Conservation (phyloP, 306 rosid genomes). For the Corylus avellana region DNA sequence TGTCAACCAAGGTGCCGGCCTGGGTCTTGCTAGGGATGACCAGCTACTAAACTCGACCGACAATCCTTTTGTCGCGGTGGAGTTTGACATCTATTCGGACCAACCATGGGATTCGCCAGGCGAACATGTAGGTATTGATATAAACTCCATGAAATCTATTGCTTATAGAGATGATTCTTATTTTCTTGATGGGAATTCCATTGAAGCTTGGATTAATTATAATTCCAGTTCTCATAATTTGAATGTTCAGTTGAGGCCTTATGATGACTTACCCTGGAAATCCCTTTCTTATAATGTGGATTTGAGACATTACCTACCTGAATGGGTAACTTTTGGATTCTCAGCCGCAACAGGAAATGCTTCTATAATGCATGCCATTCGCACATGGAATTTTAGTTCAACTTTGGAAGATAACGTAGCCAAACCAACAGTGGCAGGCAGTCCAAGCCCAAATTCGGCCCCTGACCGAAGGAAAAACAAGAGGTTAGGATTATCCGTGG, state of each 20-base stretch:
- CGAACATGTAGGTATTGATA: no score
- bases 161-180: no score
- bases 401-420: neutral
- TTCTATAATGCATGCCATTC: neutral
- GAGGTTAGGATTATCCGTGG: neutral
- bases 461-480: neutral
- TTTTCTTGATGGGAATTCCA: no score
- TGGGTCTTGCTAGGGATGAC: slow-evolving; percentile 36
- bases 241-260: no score
- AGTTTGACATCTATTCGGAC: no score
- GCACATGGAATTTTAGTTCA: neutral
- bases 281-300: slow-evolving; percentile 19
- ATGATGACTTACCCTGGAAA: no score
- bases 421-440: neutral
- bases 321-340: slow-evolving; percentile 37
- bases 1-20: slow-evolving; percentile 31
- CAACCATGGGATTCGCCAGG: no score
- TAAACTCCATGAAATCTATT: no score
- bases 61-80: slow-evolving; percentile 38
- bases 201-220: no score
- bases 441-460: neutral
- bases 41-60: slow-evolving; percentile 8
- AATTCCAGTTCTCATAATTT: no score
- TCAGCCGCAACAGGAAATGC: neutral
- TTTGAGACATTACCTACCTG: slow-evolving; percentile 24